Evolutionary conservation across 2,329 filamentous ascomycete species (phyloP), one percentile per base, ranked within the genome.

Genomic region (Trichoderma gracile): DNA sequence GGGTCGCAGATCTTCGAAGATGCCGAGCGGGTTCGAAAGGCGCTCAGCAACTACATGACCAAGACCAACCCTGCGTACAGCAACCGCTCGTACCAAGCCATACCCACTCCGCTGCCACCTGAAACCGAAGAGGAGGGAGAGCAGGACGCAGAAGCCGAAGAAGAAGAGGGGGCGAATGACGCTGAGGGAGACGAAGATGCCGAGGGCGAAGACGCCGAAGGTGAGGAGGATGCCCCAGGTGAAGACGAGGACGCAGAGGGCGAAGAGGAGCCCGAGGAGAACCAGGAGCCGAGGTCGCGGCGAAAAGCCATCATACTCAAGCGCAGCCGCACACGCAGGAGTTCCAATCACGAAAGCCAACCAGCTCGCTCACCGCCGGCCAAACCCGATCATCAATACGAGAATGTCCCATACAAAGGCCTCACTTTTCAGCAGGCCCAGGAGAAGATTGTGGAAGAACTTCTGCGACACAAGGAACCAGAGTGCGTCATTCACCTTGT

Each of bases 41-140:
- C 92, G 3, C 83, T 94, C 46, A 93, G 90, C 74, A 94, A 93
- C 72, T 92, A 88, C 75, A 96, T 96, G 92, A 89, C 88, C 63
- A 90, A 90, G 75, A 84, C 89, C 70, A 96, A 97, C 71, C 92
- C 93, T 15, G 91, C 91, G 17, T 96, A 96, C 75, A 85, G 86
- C 67, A 80, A 82, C 17, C 81, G 84, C 25, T 80, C 79, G 53
- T 95, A 96, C 72, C 83, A 85, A 66, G 89, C 90, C 5, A 82
- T 89, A 52, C 85, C 92, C 6, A 92, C 91, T 1, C 90, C 92
- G 0, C 81, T 93, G 17, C 89, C 89, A 0, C 72, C 72, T 0
- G 73, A 76, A 55, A 71, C 71, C 25, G 71, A 73, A 7, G 71
- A 76, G 5, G 71, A 62, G 4, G 73, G 73, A 14, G 73, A 72